A percentile compares a stretch with the other conserved stretches of the same genome.
Evolutionary conservation across 2,329 filamentous ascomycete genomes (phyloP).

Genomic region (Pseudogymnoascus sp.): DNA sequence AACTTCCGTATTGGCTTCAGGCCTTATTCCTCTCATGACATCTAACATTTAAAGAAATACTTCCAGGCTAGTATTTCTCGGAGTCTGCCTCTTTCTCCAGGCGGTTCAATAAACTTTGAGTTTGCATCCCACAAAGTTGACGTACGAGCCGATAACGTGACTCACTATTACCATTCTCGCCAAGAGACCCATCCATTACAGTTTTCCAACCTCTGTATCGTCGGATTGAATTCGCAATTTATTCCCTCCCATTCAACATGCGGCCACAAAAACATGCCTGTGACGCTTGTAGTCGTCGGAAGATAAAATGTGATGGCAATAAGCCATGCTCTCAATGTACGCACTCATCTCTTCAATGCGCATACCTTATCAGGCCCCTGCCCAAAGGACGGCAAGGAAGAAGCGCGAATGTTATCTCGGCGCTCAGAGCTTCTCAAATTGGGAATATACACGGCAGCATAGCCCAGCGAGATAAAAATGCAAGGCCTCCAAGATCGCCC

Average conservation of each 20-base stretch:
- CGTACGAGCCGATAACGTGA: neutral
- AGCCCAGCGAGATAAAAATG: constrained; percentile 6
- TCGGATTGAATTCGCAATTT: neutral
- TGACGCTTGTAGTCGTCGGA: constrained; percentile 13
- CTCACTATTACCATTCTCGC: neutral
- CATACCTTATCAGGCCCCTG: neutral
- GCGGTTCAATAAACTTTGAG: too few species aligned
- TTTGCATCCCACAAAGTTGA: too few species aligned
- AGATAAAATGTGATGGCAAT: constrained; percentile 13
- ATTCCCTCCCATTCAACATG: constrained; percentile 9
- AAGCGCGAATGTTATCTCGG: constrained; percentile 1
- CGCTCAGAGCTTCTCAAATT: constrained; percentile 1
- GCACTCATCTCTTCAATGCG: constrained; percentile 1
- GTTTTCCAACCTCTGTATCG: neutral
- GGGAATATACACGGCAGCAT: constrained; percentile 1
- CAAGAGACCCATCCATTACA: constrained; percentile 4
- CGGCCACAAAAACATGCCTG: constrained; percentile 13
- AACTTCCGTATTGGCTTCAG: too few species aligned
- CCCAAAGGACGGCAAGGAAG: neutral
- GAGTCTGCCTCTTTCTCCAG: too few species aligned
- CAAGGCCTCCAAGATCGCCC: neutral
- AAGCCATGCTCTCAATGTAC: constrained; percentile 11
- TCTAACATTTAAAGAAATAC: too few species aligned
- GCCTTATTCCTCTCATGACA: too few species aligned
- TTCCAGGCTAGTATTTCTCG: too few species aligned